These are phyloP conservation scores for Phytophthora hibernalis DNA, from an alignment of 352 stramenopile genomes.

Conservation along the genomic window DNA sequence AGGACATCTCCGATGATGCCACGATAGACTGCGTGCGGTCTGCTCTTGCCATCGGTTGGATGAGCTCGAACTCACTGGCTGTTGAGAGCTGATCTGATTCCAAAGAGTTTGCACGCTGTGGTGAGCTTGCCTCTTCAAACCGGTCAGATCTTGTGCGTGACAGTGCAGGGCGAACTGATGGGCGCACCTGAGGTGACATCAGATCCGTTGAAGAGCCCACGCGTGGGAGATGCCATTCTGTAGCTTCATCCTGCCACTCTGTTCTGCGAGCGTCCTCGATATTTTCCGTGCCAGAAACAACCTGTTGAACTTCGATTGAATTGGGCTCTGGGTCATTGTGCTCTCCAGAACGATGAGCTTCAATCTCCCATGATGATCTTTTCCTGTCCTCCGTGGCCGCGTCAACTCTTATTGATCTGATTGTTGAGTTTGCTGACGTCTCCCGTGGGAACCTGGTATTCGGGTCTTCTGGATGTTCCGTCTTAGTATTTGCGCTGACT, in stretches of 20 bases:
- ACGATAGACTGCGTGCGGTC: constrained; percentile 40
- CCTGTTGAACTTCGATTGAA: background rate
- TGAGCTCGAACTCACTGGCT: constrained; percentile 7
- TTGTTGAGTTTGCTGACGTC: constrained; percentile 3
- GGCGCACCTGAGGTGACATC: background rate
- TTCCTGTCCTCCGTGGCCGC: background rate
- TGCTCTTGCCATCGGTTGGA: background rate
- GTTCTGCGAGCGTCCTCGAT: background rate
- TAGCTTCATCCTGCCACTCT: constrained; percentile 12
- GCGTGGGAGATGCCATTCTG: constrained; percentile 5
- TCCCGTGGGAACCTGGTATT: constrained; percentile 3
- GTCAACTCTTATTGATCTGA: constrained; percentile 10
- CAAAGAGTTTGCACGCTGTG: constrained; percentile 9
- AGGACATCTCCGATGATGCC: constrained; percentile 57
- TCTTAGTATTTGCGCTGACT: background rate
- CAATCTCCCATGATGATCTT: background rate
- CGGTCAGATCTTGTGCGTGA: background rate
- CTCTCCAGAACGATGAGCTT: constrained; percentile 12
- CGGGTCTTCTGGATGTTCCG: background rate
- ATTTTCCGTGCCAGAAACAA: background rate
- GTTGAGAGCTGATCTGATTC: constrained; percentile 28
- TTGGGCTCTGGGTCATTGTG: background rate
- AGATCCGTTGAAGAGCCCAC: constrained; percentile 21
- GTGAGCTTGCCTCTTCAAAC: constrained; percentile 3
- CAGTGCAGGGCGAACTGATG: background rate